Evolutionary conservation across 2,329 filamentous ascomycete genomes (phyloP), one percentile per base, ranked within the genome.

Genomic region (Colletotrichum zoysiae): DNA sequence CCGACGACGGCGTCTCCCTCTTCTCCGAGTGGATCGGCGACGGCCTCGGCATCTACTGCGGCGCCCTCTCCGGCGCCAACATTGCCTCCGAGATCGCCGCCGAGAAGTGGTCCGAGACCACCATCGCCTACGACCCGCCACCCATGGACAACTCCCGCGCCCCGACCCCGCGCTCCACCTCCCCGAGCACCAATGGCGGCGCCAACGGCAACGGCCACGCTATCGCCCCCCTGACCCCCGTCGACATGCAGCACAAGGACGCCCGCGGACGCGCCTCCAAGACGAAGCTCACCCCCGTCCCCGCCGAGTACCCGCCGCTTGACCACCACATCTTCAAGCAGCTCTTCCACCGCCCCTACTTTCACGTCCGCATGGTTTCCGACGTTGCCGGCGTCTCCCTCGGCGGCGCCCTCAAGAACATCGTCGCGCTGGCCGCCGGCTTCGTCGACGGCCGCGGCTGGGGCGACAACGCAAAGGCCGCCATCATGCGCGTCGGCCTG

Each of bases 401-500:
- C 44, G 93, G 95, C 55, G 96, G 96, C 73, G 96, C 96, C 0
- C 86, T 99, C 76, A 99, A 99, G 87, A 99, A 99, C 85, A 92
- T 99, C 75, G 94, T 99, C 67, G 96, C 96, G 6, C 86, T 99
- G 23, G 95, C 95, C 6, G 95, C 96, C 42, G 96, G 96, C 70
- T 99, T 97, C 82, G 95, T 98, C 56, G 94, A 97, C 75, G 96
- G 96, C 46, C 90, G 95, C 73, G 95, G 95, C 75, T 99, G 96
- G 95, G 96, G 96, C 78, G 95, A 98, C 85, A 99, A 98, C 77
- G 95, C 95, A 75, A 98, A 99, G 85, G 95, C 96, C n/a, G 96
- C 96, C 57, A 92, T 99, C 73, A 98, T 99, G 94, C 93, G 96
- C 53, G 92, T 98, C 26, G 96, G 96, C 9, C 89, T 99, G 57